Evolutionary conservation across 805 yeast species (phyloP).

Genomic region (Cyberlindnera saturnus): DNA sequence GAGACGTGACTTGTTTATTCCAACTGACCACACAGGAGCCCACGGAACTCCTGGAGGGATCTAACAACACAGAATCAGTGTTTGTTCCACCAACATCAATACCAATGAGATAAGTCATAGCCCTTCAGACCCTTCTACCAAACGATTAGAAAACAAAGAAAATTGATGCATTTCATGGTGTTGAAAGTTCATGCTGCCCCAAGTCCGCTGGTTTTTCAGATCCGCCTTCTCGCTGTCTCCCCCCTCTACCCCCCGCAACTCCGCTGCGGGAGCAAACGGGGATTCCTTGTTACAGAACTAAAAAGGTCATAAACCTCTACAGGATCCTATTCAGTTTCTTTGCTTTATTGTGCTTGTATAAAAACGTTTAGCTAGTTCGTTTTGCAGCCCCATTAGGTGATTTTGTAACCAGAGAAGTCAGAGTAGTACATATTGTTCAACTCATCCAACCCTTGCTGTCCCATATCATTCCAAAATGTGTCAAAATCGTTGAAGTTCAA

Average conservation of each 20-base stretch:
- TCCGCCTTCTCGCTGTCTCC: no score
- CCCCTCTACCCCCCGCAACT: no score
- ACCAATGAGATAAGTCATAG: conserved; percentile 29
- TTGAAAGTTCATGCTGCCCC: no score
- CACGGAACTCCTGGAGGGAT: conserved; percentile 25
- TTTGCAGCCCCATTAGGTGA: background rate
- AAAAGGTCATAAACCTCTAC: no score
- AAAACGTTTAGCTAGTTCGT: background rate
- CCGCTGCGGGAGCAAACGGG: no score
- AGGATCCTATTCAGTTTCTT: no score
- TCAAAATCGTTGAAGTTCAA: conserved; percentile 16
- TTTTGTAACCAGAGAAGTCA: conserved; percentile 24
- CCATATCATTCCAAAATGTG: conserved; percentile 23
- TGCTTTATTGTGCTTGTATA: background rate
- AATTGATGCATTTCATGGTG: no score
- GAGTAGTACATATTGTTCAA: conserved; percentile 22
- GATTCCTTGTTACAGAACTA: no score
- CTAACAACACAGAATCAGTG: conserved; percentile 41
- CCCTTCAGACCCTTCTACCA: background rate
- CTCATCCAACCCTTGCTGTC: conserved; percentile 22
- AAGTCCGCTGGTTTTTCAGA: no score
- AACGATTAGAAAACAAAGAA: no score
- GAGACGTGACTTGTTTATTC: conserved; percentile 39
- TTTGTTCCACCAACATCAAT: conserved; percentile 50
- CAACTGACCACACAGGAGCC: conserved; percentile 32